phyloP scores from a whole-genome alignment of 2,329 filamentous ascomycete genomes.

The Aureobasidium zeae region DNA sequence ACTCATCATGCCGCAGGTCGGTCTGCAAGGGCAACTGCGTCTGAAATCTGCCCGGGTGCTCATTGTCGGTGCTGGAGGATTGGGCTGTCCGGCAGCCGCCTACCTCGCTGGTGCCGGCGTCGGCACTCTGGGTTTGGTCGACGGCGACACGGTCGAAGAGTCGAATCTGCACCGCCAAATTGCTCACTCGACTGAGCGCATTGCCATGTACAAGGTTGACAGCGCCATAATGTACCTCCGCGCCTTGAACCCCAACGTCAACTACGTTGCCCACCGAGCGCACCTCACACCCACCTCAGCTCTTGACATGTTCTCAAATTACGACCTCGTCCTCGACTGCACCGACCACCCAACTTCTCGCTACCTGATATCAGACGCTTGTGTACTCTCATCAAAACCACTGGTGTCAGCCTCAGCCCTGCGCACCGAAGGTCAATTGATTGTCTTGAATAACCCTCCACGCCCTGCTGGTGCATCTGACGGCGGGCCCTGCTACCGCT shows the following conservation, averaged over 20 bases:
- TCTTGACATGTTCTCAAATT: conserved; percentile 53
- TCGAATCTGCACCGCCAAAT: conserved; percentile 93
- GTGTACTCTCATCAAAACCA: conserved; percentile 67
- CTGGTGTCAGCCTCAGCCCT: conserved; percentile 86
- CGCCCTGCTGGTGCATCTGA: conserved; percentile 45
- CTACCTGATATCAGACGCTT: conserved; percentile 86
- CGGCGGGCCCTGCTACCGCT: conserved; percentile 84
- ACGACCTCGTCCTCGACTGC: conserved; percentile 85
- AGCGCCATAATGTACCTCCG: conserved; percentile 46
- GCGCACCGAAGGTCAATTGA: conserved; percentile 79
- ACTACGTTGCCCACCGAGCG: conserved; percentile 52
- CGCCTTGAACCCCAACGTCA: conserved; percentile 59
- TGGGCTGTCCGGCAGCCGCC: conserved; percentile 86
- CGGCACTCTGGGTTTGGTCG: conserved; percentile 70
- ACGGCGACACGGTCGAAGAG: conserved; percentile 77
- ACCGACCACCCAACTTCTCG: conserved; percentile 88
- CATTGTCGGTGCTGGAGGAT: conserved; percentile 75
- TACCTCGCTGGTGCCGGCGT: conserved; percentile 88
- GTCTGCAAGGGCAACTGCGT: conserved; percentile 66
- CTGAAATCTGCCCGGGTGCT: conserved; percentile 64
- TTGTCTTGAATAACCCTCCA: conserved; percentile 76
- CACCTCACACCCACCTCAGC: conserved; percentile 64
- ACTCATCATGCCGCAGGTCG: conserved; percentile 77
- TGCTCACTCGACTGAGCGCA: conserved; percentile 60
- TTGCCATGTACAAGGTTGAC: conserved; percentile 71